Base-by-base conservation (phyloP, 1,284 basidiomycete species). In the Moesziomyces sp. region DNA sequence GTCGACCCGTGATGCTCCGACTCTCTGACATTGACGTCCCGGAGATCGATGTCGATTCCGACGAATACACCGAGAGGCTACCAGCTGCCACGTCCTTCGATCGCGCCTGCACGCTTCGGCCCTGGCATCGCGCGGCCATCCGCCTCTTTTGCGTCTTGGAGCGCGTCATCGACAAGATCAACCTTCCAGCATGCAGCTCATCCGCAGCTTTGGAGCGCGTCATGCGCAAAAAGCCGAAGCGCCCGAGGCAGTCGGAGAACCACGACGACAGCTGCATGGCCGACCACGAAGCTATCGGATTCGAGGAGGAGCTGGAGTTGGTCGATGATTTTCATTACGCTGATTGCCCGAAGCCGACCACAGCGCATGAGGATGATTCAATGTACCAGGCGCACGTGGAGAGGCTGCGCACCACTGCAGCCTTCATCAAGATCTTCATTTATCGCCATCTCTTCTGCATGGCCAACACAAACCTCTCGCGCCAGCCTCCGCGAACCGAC, bases 91-190 rank as follows among this genome's bases (percentile, higher is more conserved):
- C 59, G 4, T 70, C 66, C 5, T 74, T 70, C 40, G 72, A 70
- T 48, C 62, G 66, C 13, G 67, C 66, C 3, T 64, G 61, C 44
- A 74, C 66, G 8, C 59, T 74, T 18, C 58, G 72, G 3, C 61
- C 66, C 16, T 74, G 60, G 62, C 67, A 74, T 30, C 62, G 72
- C 18, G 72, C 72, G n/a, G 60, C 62, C 10, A 58, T 74, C 28
- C 66, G 72, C 38, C 63, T 74, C 24, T 66, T 66, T 28, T 74
- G 72, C 52, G 72, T 74, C 28, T 51, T 74, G 14, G 72, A 74
- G 43, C 58, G 72, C 7, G 72, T 74, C 52, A 67, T 74, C 21
- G 72, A 74, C 59, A 74, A 74, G 51, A 74, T 74, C 56, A 74
- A 74, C 43, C 67, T 74, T 28, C 72, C 72, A 3, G 67, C 72